These are phyloP conservation scores for Lichtheimia corymbifera DNA, from an alignment of 371 early-diverging fungal genomes.

Conservation along the genomic window DNA sequence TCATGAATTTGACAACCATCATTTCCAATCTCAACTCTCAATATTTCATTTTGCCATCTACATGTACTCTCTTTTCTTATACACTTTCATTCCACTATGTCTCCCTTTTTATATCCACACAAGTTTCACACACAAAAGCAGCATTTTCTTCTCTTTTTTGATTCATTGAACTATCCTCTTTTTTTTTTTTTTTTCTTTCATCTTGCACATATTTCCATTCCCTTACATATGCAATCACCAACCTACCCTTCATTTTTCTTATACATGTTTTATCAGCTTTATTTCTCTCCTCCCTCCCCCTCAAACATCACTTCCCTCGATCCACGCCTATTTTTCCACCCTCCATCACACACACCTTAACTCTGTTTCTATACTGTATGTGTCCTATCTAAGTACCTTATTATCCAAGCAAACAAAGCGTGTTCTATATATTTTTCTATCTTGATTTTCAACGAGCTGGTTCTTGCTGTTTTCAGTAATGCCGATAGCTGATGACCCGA, in stretches of 20 bases:
- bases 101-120: neutral
- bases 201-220: conserved; percentile 11
- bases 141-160: conserved; percentile 4
- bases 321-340: neutral
- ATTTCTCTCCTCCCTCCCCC: neutral
- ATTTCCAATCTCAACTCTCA: conserved; percentile 2
- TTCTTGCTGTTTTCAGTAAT: too few relatives aligned
- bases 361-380: too few relatives aligned
- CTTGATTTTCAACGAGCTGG: too few relatives aligned
- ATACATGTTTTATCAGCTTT: neutral
- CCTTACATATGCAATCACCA: neutral
- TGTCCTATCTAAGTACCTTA: too few relatives aligned
- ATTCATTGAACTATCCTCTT: too few relatives aligned
- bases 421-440: too few relatives aligned
- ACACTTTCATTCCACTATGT: neutral
- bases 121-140: conserved; percentile 14
- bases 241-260: neutral
- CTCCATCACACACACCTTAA: too few relatives aligned
- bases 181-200: neutral
- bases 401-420: too few relatives aligned
- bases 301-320: neutral
- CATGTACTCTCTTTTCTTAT: conserved; percentile 3
- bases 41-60: conserved; percentile 3
- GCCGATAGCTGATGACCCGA: too few relatives aligned
- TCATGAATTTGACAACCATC: neutral